Base-by-base conservation (phyloP, 768 basidiomycete genomes). In the Naganishia kalamii region DNA sequence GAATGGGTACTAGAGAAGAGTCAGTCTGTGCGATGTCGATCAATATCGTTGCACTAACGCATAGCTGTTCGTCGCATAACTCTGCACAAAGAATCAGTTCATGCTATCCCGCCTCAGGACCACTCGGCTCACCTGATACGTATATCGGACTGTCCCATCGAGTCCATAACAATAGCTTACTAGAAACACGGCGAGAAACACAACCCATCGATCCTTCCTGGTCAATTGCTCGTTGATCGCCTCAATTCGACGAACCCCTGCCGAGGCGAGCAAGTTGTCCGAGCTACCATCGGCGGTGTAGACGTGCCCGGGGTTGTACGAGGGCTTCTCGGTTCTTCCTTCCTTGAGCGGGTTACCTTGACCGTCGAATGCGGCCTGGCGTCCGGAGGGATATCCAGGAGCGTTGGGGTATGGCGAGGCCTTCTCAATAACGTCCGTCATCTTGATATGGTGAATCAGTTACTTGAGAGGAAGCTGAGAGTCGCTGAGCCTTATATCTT, bases 201-300 rank as follows among this genome's bases (percentile, higher is more conserved):
- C 63, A 25, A 75, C 57, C 27, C 59, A 69, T 46, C 65, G 62
- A 47, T 71, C 65, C 62, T 65, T 68, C 13, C 66, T 48, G 3
- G 61, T 68, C 21, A 77, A 68, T 44, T 69, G 69, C 3, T 65
- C 47, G 17, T 71, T 64, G 57, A 76, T 74, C 32, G 71, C 71
- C 61, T 76, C 74, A 51, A 76, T 75, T 27, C 74, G 65, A 48
- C 68, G 66, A 19, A 76, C 75, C 68, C 75, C 75, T 37, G 70
- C 54, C 27, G 68, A 68, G 27, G 59, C 68, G 23, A 68, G 67
- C 17, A 60, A 25, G 57, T 62, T 60, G 23, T 68, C 70, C 21
- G 48, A 25, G 3, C 27, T 30, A 29, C 27, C 25, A 49, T 49
- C 51, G 29, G 51, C 33, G 51, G 29, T 52, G 51, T 52, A 35